Evolutionary conservation across 495 filamentous ascomycete genomes (phyloP).

Genomic region (Evansstolkia leycettana): DNA sequence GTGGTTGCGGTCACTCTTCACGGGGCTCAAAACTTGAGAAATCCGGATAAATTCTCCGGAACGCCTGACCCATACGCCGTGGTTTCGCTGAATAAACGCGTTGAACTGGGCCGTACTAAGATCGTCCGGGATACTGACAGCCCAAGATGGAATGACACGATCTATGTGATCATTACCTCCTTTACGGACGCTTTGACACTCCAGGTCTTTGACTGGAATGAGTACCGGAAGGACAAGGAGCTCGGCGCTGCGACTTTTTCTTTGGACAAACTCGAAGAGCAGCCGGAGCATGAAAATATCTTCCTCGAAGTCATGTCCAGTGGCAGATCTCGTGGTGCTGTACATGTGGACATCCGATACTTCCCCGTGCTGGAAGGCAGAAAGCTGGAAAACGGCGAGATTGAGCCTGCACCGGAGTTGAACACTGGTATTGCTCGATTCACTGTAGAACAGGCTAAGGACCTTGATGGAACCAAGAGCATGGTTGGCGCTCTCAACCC

Average conservation of each 20-base stretch:
- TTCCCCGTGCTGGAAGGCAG: constrained; percentile 78
- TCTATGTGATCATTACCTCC: constrained; percentile 86
- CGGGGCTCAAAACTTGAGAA: constrained; percentile 83
- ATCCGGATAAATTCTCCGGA: constrained; percentile 84
- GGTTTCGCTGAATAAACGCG: constrained; percentile 74
- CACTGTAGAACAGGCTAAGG: constrained; percentile 90
- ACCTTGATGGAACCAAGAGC: constrained; percentile 82
- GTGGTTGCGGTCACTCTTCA: constrained; percentile 86
- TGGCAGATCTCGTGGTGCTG: constrained; percentile 67
- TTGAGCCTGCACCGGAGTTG: constrained; percentile 70
- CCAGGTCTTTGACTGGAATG: constrained; percentile 84
- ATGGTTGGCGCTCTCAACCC: constrained; percentile 81
- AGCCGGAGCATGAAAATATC: constrained; percentile 71
- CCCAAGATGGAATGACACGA: constrained; percentile 91
- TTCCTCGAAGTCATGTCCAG: constrained; percentile 74
- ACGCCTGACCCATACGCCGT: constrained; percentile 87
- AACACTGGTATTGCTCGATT: constrained; percentile 89
- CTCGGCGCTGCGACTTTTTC: constrained; percentile 76
- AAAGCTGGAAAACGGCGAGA: constrained; percentile 62
- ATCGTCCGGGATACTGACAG: constrained; percentile 70
- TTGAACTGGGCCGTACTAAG: constrained; percentile 78
- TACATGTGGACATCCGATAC: constrained; percentile 79
- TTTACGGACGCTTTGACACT: constrained; percentile 77
- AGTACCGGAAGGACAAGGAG: constrained; percentile 91
- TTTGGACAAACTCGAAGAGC: constrained; percentile 63